These are phyloP conservation scores for Neopestalotiopsis clavispora DNA, from an alignment of 2,329 filamentous ascomycete genomes.

Conservation along the genomic window DNA sequence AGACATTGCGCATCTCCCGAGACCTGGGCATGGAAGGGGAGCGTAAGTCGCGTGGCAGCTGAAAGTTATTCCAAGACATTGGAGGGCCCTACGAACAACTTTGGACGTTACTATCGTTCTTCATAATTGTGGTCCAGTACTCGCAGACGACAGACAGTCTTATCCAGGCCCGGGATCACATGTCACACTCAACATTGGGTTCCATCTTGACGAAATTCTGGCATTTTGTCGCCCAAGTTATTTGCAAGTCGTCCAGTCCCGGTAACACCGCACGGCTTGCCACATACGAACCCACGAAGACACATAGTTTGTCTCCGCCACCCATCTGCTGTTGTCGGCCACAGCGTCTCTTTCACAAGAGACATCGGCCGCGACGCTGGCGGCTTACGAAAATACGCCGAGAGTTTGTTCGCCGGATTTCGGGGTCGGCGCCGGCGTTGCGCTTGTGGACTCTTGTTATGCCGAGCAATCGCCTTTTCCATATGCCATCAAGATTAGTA, in stretches of 20 bases:
- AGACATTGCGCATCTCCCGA: slow-evolving; percentile 31
- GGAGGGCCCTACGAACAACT: slow-evolving; percentile 20
- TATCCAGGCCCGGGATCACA: background rate
- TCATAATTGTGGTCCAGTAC: slow-evolving; percentile 25
- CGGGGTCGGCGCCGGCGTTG: slow-evolving; percentile 36
- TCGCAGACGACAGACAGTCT: slow-evolving; percentile 17
- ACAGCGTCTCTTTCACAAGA: slow-evolving; percentile 24
- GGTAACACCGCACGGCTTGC: slow-evolving; percentile 14
- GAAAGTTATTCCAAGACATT: slow-evolving; percentile 22
- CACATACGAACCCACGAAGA: slow-evolving; percentile 19
- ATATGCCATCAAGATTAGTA: slow-evolving; percentile 34
- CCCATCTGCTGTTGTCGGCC: slow-evolving; percentile 13
- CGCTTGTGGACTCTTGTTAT: slow-evolving; percentile 35
- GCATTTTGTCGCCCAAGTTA: slow-evolving; percentile 12
- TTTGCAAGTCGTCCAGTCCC: slow-evolving; percentile 17
- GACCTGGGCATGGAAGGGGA: slow-evolving; percentile 20
- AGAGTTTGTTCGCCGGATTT: slow-evolving; percentile 39
- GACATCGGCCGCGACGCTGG: slow-evolving; percentile 38
- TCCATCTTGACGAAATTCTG: slow-evolving; percentile 4
- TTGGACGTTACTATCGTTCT: slow-evolving; percentile 19
- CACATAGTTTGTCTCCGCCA: slow-evolving; percentile 4
- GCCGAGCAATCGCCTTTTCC: slow-evolving; percentile 36
- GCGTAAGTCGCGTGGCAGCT: slow-evolving; percentile 4
- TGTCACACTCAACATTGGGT: slow-evolving; percentile 6
- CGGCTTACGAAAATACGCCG: slow-evolving; percentile 38